A percentile compares a stretch with the other conserved stretches of the same genome.
These are phyloP conservation scores for Chlorella sp. DNA, from an alignment of 139 green algal genomes.

Conservation along the genomic window DNA sequence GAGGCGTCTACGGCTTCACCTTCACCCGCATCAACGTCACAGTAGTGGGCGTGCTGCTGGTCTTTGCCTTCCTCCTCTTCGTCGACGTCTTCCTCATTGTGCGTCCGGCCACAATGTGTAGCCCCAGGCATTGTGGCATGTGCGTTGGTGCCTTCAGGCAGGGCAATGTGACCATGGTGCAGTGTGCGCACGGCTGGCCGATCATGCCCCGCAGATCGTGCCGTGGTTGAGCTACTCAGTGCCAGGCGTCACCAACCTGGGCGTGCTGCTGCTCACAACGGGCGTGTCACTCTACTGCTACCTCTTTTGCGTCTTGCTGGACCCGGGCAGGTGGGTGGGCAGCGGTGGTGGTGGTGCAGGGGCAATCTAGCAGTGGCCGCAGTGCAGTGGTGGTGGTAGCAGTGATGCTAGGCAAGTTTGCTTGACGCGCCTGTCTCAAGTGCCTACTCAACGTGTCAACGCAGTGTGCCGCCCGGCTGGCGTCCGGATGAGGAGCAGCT, in stretches of 20 bases:
- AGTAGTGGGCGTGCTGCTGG: not conserved
- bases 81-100: not conserved
- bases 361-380: no score
- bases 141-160: no score
- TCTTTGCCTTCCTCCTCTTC: not conserved
- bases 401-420: not conserved
- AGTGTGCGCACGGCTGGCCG: no score
- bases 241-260: constrained; percentile 51
- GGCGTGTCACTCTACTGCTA: constrained; percentile 43
- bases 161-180: no score
- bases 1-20: not conserved
- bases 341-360: no score
- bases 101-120: no score
- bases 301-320: constrained; percentile 52
- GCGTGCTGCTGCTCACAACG: constrained; percentile 35
- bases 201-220: no score
- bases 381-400: no score
- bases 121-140: no score
- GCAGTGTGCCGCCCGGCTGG: constrained; percentile 39
- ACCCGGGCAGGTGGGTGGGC: constrained; percentile 25
- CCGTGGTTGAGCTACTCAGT: constrained; percentile 61
- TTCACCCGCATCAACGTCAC: not conserved
- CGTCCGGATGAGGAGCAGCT: constrained; percentile 31
- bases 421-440: no score
- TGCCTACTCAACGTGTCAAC: not conserved